Conservation (phyloP, 306 rosid species). For the Dalbergia oliveri region DNA sequence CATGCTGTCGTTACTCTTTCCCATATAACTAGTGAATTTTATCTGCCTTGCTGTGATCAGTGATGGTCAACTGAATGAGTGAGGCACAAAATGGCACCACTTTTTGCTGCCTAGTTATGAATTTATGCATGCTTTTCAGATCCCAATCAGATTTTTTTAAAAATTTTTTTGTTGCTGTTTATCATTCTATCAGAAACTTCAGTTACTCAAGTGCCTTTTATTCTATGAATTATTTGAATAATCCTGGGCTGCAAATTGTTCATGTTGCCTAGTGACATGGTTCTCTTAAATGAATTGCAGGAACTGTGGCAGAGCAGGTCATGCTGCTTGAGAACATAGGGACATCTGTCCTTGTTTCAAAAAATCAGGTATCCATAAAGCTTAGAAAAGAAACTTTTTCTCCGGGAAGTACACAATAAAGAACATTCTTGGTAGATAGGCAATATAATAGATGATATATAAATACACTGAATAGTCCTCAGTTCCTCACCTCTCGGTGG, state of each 20-base stretch:
- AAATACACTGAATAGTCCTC: background rate
- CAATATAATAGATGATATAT: slow-evolving; percentile 28
- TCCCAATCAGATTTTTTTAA: background rate
- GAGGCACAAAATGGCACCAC: slow-evolving; percentile 12
- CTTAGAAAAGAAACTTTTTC: background rate
- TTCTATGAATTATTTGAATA: slow-evolving; percentile 1
- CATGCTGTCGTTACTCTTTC: slow-evolving; percentile 7
- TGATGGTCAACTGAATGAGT: slow-evolving; percentile 7
- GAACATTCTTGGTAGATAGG: slow-evolving; percentile 9
- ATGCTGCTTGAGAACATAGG: slow-evolving; percentile 98
- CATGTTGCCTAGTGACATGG: slow-evolving; percentile 35
- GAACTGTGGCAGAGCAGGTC: slow-evolving; percentile 92
- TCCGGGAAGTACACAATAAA: slow-evolving; percentile 3
- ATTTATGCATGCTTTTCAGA: slow-evolving; percentile 31
- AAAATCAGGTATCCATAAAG: slow-evolving; percentile 71
- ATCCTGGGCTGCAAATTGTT: slow-evolving; percentile 12
- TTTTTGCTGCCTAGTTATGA: slow-evolving; percentile 14
- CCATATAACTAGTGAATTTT: slow-evolving; percentile 11
- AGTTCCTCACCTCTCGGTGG: background rate
- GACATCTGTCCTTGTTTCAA: slow-evolving; percentile 93
- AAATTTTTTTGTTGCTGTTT: background rate
- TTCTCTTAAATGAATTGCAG: slow-evolving; percentile 55
- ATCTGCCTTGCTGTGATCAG: background rate
- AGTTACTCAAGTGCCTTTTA: background rate
- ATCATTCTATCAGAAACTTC: slow-evolving; percentile 21